These are phyloP conservation scores for Malus hybrid DNA, from an alignment of 331 rosid species.

Conservation along the genomic window DNA sequence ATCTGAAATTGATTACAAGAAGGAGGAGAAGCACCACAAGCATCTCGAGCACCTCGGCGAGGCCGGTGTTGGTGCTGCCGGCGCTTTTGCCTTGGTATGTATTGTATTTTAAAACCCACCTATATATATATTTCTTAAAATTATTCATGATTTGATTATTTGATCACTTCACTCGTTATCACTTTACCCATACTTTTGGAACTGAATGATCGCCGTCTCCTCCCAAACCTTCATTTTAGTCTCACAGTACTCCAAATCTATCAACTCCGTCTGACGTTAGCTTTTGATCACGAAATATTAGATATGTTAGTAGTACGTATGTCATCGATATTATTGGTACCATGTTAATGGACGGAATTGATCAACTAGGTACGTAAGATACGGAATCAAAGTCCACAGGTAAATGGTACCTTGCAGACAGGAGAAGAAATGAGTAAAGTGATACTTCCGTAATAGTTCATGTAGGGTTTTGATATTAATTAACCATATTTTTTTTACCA, in stretches of 20 bases:
- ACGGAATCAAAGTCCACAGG: neutral
- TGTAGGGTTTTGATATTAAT: neutral
- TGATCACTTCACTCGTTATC: neutral
- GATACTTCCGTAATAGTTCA: neutral
- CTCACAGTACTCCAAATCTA: neutral
- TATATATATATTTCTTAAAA: neutral
- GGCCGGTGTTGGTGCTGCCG: conserved; percentile 52
- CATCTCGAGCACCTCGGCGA: conserved; percentile 48
- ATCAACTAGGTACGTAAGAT: neutral
- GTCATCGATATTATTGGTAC: too few species aligned
- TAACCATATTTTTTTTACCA: too few species aligned
- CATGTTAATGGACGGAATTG: neutral
- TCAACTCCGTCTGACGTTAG: neutral
- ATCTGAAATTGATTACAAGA: conserved; percentile 28
- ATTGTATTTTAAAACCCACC: neutral
- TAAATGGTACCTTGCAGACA: neutral
- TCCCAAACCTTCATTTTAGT: neutral
- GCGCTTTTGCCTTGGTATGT: conserved; percentile 69
- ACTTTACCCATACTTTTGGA: neutral
- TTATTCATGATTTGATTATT: neutral
- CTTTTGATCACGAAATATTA: too few species aligned
- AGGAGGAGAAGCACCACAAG: conserved; percentile 78
- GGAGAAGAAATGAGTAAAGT: neutral
- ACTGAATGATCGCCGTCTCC: neutral
- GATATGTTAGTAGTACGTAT: too few species aligned